Evolutionary conservation across 805 yeast species (phyloP).

Genomic region (Candida lessepsii): DNA sequence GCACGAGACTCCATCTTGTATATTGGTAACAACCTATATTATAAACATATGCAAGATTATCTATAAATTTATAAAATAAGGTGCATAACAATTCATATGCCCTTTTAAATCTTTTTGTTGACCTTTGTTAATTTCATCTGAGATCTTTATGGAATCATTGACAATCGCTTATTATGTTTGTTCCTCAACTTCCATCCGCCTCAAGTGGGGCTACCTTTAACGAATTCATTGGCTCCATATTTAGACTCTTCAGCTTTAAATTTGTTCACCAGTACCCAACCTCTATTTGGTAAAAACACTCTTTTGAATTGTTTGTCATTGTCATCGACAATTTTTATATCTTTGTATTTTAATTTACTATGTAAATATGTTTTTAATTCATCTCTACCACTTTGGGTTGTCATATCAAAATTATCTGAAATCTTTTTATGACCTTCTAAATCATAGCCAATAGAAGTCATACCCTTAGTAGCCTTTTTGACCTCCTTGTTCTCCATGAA

Average conservation of each 20-base stretch:
- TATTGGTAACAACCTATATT: no score
- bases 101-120: no score
- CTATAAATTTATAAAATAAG: no score
- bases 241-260: conserved; percentile 18
- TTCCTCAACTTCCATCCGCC: no score
- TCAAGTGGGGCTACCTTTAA: neutral
- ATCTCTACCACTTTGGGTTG: conserved; percentile 27
- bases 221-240: conserved; percentile 16
- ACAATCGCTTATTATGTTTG: no score
- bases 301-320: conserved; percentile 44
- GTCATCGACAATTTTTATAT: conserved; percentile 25
- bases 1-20: neutral
- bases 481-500: neutral
- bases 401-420: conserved; percentile 23
- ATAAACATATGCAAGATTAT: no score
- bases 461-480: no score
- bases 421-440: neutral
- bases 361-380: conserved; percentile 22
- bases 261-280: conserved; percentile 45
- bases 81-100: no score
- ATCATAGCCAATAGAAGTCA: neutral
- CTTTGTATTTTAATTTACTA: conserved; percentile 15
- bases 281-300: conserved; percentile 47
- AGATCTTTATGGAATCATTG: no score
- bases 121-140: no score